These are phyloP conservation scores for Fusarium beomiforme DNA, from an alignment of 2,329 filamentous ascomycete species.

Conservation along the genomic window DNA sequence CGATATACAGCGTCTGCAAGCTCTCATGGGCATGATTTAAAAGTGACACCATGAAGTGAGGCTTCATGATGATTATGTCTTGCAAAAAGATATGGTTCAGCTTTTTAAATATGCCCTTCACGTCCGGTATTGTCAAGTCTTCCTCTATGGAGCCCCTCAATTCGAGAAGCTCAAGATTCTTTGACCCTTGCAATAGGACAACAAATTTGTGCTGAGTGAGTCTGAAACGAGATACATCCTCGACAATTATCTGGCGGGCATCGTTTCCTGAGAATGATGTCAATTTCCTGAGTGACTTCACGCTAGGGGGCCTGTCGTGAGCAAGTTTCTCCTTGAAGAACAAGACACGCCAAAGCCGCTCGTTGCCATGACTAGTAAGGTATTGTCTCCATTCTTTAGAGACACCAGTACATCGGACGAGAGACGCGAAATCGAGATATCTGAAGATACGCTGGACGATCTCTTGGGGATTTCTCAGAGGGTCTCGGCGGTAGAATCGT, in stretches of 20 bases:
- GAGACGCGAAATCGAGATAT: conserved; percentile 46
- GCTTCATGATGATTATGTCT: conserved; percentile 29
- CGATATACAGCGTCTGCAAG: conserved; percentile 41
- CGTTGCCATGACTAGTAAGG: conserved; percentile 44
- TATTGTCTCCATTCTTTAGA: conserved; percentile 47
- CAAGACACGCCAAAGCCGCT: conserved; percentile 47
- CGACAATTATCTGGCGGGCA: conserved; percentile 44
- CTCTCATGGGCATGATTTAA: conserved; percentile 34
- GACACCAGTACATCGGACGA: conserved; percentile 48
- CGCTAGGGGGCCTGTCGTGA: conserved; percentile 37
- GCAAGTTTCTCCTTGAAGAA: conserved; percentile 40
- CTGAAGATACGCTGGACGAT: conserved; percentile 50
- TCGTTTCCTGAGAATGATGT: conserved; percentile 47
- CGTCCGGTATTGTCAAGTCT: conserved; percentile 35
- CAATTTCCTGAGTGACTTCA: conserved; percentile 42
- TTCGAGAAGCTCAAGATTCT: conserved; percentile 41
- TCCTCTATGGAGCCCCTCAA: conserved; percentile 32
- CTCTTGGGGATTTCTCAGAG: conserved; percentile 50
- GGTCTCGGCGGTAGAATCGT: conserved; percentile 49
- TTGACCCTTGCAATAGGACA: conserved; percentile 40
- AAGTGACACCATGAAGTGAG: conserved; percentile 30
- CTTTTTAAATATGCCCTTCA: conserved; percentile 24
- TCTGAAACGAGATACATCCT: conserved; percentile 39
- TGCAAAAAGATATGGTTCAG: conserved; percentile 36
- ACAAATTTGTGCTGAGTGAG: conserved; percentile 46